Percentiles rank a stretch among this genome's conserved stretches.
phyloP scores from a whole-genome alignment of 805 yeast genomes.

The Cyberlindnera euphorbiae region DNA sequence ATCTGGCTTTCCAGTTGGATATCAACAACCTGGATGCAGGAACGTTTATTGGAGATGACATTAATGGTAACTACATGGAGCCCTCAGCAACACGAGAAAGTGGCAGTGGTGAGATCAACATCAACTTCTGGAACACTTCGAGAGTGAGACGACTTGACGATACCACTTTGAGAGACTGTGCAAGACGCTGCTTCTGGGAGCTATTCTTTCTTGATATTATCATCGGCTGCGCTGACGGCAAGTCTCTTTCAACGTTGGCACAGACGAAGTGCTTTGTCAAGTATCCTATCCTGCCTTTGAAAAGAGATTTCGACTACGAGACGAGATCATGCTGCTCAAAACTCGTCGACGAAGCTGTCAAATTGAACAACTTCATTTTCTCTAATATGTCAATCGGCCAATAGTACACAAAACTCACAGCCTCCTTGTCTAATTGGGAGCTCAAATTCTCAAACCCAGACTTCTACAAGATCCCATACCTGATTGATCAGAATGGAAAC shows the following conservation, averaged over 20 bases:
- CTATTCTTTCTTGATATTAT: slow-evolving; percentile 46
- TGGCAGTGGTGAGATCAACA: slow-evolving; percentile 18
- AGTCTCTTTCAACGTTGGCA: slow-evolving; percentile 36
- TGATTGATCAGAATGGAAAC: slow-evolving; percentile 37
- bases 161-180: slow-evolving; percentile 23
- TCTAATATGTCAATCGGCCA: slow-evolving; percentile 34
- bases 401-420: slow-evolving; percentile 36
- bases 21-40: slow-evolving; percentile 36
- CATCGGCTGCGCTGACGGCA: slow-evolving; percentile 52
- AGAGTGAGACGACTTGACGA: slow-evolving; percentile 22
- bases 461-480: slow-evolving; percentile 36
- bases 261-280: slow-evolving; percentile 31
- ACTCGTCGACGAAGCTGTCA: slow-evolving; percentile 45
- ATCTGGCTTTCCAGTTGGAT: slow-evolving; percentile 33
- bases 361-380: slow-evolving; percentile 41
- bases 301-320: slow-evolving; percentile 39
- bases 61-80: slow-evolving; percentile 19
- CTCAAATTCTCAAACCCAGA: slow-evolving; percentile 41
- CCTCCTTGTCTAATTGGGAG: slow-evolving; percentile 48
- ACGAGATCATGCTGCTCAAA: slow-evolving; percentile 42
- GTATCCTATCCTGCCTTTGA: slow-evolving; percentile 36
- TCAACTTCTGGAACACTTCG: slow-evolving; percentile 21
- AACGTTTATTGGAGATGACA: slow-evolving; percentile 18
- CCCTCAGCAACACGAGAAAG: neutral
- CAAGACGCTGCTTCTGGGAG: slow-evolving; percentile 49